These are phyloP conservation scores for Gigaspora rosea DNA, from an alignment of 192 early-diverging fungal genomes.

Conservation along the genomic window DNA sequence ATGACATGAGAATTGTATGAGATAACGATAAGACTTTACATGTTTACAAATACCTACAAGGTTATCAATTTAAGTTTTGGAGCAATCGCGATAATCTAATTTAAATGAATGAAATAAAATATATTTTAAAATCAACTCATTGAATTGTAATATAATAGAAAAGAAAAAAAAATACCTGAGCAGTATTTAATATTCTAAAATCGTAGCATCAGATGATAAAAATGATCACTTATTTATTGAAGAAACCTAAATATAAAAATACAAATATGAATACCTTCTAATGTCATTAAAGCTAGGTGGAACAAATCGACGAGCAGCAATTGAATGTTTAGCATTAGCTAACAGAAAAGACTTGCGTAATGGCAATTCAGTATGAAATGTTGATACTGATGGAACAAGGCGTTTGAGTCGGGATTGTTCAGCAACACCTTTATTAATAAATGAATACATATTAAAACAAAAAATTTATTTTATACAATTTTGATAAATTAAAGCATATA, in stretches of 20 bases:
- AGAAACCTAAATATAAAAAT: not conserved
- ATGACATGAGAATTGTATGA: not conserved
- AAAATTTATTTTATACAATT: not conserved
- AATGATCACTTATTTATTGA: not conserved
- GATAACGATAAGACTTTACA: not conserved
- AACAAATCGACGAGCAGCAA: constrained; percentile 78
- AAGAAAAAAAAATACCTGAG: constrained; percentile 56
- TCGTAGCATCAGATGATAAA: not conserved
- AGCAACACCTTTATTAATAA: constrained; percentile 43
- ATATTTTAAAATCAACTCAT: not conserved
- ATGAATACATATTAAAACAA: not conserved
- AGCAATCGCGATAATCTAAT: constrained; percentile 64
- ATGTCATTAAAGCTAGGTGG: constrained; percentile 94
- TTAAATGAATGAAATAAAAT: not conserved
- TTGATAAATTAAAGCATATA: not conserved
- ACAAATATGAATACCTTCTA: constrained; percentile 47
- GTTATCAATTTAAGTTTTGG: constrained; percentile 75
- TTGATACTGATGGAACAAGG: constrained; percentile 78
- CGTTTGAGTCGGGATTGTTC: constrained; percentile 76
- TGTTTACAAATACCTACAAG: constrained; percentile 53
- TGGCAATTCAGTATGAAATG: constrained; percentile 85
- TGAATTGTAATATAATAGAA: not conserved
- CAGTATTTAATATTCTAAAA: constrained; percentile 78
- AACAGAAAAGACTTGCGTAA: constrained; percentile 69
- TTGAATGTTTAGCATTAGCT: constrained; percentile 67